These are phyloP conservation scores for Pterocarpus santalinus DNA, from an alignment of 306 rosid species.

Conservation along the genomic window DNA sequence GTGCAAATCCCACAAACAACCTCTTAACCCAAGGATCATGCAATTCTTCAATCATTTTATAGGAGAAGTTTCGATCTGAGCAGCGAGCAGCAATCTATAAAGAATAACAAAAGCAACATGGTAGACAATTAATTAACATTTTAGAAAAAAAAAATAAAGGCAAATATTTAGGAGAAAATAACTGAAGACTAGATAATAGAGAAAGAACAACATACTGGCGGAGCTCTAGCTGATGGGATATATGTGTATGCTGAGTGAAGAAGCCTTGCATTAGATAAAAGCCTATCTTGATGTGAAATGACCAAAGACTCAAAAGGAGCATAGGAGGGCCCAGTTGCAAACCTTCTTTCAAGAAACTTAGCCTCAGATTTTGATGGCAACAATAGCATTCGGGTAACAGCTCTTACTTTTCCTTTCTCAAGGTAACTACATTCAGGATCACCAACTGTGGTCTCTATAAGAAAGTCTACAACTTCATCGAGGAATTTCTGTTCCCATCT, in stretches of 20 bases:
- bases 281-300: slow-evolving; percentile 64
- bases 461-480: slow-evolving; percentile 59
- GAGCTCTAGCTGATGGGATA: slow-evolving; percentile 81
- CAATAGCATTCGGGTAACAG: slow-evolving; percentile 75
- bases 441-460: slow-evolving; percentile 54
- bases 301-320: slow-evolving; percentile 76
- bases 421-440: slow-evolving; percentile 58
- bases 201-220: slow-evolving; percentile 63
- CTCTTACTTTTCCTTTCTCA: slow-evolving; percentile 68
- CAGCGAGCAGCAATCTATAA: slow-evolving; percentile 79
- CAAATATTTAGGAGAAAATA: neutral
- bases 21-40: slow-evolving; percentile 94
- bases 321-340: slow-evolving; percentile 67
- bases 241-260: slow-evolving; percentile 75
- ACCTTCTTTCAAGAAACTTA: slow-evolving; percentile 52
- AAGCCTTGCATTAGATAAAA: slow-evolving; percentile 66
- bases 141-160: neutral
- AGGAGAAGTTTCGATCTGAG: slow-evolving; percentile 82
- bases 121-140: slow-evolving; percentile 12
- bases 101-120: slow-evolving; percentile 21
- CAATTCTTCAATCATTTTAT: slow-evolving; percentile 83
- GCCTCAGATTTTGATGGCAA: slow-evolving; percentile 68
- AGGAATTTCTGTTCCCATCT: slow-evolving; percentile 69
- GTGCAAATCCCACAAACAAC: slow-evolving; percentile 89
- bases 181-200: slow-evolving; percentile 14